Percentiles rank a stretch among this genome's conserved stretches.
Evolutionary conservation across 257 asterid species (phyloP).

Genomic region (Solanum sejunctum): DNA sequence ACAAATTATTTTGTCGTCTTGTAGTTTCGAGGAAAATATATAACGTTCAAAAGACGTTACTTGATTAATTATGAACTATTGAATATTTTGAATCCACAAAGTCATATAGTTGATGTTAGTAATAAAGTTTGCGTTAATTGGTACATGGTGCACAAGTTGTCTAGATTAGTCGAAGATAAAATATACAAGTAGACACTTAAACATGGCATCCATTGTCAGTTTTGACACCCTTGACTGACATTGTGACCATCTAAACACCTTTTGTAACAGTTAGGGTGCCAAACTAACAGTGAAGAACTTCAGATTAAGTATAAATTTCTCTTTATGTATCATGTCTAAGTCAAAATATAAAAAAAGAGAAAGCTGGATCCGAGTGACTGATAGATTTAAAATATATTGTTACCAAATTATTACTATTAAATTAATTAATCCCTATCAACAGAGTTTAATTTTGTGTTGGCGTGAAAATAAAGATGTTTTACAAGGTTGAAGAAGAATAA

Average conservation of each 20-base stretch:
- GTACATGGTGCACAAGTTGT: background rate
- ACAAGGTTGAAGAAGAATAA: background rate
- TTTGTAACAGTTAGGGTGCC: background rate
- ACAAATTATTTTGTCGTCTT: background rate
- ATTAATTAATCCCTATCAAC: background rate
- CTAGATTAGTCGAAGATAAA: background rate
- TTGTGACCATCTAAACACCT: background rate
- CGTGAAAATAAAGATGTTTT: background rate
- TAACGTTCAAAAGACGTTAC: background rate
- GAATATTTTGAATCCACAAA: background rate
- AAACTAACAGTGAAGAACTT: background rate
- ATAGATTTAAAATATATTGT: background rate
- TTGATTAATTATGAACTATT: background rate
- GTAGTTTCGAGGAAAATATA: background rate
- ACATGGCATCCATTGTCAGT: rapidly evolving
- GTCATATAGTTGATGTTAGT: background rate
- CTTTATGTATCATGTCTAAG: background rate
- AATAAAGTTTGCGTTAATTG: background rate
- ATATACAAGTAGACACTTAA: background rate
- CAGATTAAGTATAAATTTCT: background rate
- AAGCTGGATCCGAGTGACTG: background rate
- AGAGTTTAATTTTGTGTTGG: background rate
- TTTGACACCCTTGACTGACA: background rate
- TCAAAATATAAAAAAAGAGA: background rate
- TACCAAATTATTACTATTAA: background rate